Evolutionary conservation across 2,329 filamentous ascomycete species (phyloP).

Genomic region (Microsporum audouinii): DNA sequence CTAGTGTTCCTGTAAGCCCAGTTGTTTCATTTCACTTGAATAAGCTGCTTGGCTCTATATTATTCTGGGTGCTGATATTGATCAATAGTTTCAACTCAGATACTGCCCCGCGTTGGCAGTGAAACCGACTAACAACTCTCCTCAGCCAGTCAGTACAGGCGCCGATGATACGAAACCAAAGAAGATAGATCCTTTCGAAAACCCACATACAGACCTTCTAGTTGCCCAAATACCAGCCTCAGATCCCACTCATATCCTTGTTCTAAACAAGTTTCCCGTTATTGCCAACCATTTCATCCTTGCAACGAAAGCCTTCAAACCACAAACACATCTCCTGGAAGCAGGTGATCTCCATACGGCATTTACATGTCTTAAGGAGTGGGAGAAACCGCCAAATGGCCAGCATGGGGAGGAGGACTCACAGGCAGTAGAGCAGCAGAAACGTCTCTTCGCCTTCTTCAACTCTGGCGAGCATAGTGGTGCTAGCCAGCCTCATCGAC

Average conservation of each 20-base stretch:
- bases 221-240: constrained; percentile 29
- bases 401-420: neutral
- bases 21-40: neutral
- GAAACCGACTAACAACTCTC: constrained; percentile 25
- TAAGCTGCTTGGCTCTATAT: neutral
- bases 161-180: constrained; percentile 8
- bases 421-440: constrained; percentile 3
- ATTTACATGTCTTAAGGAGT: constrained; percentile 33
- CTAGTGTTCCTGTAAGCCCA: constrained; percentile 26
- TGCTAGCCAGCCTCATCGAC: constrained; percentile 38
- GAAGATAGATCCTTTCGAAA: constrained; percentile 36
- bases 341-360: constrained; percentile 32
- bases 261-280: constrained; percentile 40
- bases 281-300: constrained; percentile 41
- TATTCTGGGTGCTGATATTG: neutral
- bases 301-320: constrained; percentile 34
- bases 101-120: constrained; percentile 40
- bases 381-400: constrained; percentile 19
- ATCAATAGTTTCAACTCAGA: constrained; percentile 36
- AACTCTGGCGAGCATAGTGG: constrained; percentile 40
- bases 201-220: constrained; percentile 33
- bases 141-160: constrained; percentile 11
- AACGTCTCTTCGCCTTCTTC: constrained; percentile 38
- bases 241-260: constrained; percentile 29
- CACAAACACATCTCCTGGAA: constrained; percentile 36